phyloP scores from a whole-genome alignment of 225 moss, liverwort and hornwort genomes.

The Sphagnum tenellum region DNA sequence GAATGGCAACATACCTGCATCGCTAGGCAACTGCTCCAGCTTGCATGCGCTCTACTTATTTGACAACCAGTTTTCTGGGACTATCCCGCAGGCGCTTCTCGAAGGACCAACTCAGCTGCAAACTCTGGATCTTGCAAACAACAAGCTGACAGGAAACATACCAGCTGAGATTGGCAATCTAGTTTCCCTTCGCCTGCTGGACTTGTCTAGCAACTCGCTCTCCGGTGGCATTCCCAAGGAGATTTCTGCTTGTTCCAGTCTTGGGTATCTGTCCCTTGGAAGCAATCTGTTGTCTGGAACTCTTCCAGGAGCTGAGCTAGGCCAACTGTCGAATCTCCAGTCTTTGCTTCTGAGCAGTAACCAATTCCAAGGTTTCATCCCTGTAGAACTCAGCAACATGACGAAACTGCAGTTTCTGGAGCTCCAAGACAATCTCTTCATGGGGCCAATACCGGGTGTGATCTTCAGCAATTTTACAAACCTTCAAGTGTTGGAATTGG shows the following conservation, averaged over 20 bases:
- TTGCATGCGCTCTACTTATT: conserved; percentile 59
- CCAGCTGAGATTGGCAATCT: conserved; percentile 52
- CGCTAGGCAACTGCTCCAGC: conserved; percentile 55
- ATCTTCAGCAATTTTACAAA: conserved; percentile 27
- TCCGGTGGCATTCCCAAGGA: conserved; percentile 45
- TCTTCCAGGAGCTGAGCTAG: conserved; percentile 43
- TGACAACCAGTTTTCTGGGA: conserved; percentile 57
- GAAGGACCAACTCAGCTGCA: conserved; percentile 35
- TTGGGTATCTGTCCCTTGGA: conserved; percentile 31
- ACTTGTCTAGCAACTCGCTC: conserved; percentile 51
- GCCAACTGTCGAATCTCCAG: conserved; percentile 30
- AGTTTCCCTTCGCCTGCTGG: conserved; percentile 32
- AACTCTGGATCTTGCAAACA: conserved; percentile 42
- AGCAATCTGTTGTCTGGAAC: conserved; percentile 46
- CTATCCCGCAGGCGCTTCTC: conserved; percentile 40
- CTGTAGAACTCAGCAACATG: conserved; percentile 41
- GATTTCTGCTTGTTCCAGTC: conserved; percentile 25
- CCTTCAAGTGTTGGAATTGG: conserved; percentile 37
- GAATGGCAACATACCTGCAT: conserved; percentile 61
- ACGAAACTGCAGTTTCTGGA: conserved; percentile 36
- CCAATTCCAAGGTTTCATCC: conserved; percentile 51
- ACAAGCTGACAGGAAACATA: conserved; percentile 52
- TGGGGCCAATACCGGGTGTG: conserved; percentile 38
- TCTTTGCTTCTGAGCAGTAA: conserved; percentile 43
- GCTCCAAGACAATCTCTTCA: conserved; percentile 48